Base-by-base conservation (phyloP, 169 alveolate genomes). In the Plasmodium billcollinsi region DNA sequence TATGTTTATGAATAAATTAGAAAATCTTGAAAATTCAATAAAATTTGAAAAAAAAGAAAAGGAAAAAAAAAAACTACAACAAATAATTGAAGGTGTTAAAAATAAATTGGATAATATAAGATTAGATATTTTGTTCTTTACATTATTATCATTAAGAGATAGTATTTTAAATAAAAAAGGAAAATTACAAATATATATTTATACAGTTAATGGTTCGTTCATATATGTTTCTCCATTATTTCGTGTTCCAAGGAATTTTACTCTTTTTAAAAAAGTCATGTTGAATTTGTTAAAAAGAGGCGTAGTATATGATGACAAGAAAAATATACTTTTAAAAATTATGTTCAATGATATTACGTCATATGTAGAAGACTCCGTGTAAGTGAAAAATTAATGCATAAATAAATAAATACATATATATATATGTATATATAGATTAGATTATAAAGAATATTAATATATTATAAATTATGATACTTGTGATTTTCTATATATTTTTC, bases 211-310 rank as follows among this genome's bases (percentile, higher is more conserved):
- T 43, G 85, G 92, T 14, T 69, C 74, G 18, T 26, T 93, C 33
- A 88, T 80, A 62, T 89, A 85, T 61, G 88, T 94, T 7, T 88
- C 93, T 63, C 92, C 93, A 1, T 88, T 58, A 52, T 94, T 94
- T 85, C 93, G 96, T 20, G 92, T 94, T 11, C 96, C 96, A 7
- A 65, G 96, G 29, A 92, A 94, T 52, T 94, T 88, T 85, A 90
- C 91, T 70, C 88, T 94, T 61, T 94, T 94, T 92, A 92, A 92
- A 88, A 94, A 94, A 89, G 95, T 94, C 45, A 90, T 94, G 91
- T 58, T 70, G 45, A 67, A 39, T 18, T 20, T 83, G 15, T 43
- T 83, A 69, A 69, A 39, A 59, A 58, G 62, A 9, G 24, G 39
- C 11, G 65, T 52, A 18, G 52, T 83, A 9, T 18, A 33, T 15